Base-by-base conservation (phyloP, 345 rosid genomes). In the Raphanus raphanistrum region DNA sequence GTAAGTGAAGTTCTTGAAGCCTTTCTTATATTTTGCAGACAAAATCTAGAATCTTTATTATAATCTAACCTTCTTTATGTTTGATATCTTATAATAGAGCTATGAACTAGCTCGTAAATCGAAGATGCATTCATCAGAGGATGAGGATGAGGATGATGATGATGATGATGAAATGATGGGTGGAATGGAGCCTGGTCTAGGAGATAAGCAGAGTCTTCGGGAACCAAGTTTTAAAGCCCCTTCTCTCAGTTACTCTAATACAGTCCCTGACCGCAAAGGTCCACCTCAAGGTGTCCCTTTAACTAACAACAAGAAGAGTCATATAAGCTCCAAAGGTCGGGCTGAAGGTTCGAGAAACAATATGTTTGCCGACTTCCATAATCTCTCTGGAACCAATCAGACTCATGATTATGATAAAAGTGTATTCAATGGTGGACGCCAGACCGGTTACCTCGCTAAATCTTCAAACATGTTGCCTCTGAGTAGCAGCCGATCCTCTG, bases 1-100 rank as follows among this genome's bases (percentile, higher is more conserved):
- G 98, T 94, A 85, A 86, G 97, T 84, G 80, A 64, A 63, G 6
- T 72, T 82, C 45, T 61, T 52, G 57, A 70, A 73, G 61, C 81
- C 81, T 70, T 36, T 84, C 50, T 35, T 54, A 21, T 21, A 21
- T 1, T 21, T 21, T 21, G 21, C 21, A 21, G 21, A 21, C 21
- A 21, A 21, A 21, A 21, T 0, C 21, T 21, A 21, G 21, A 21
- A 21, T 21, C 21, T 21, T 21, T 21, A 21, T 21, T 21, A 21
- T 21, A 21, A 21, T 21, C 21, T 67, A 59, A 73, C 55, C 10
- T 2, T 25, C 66, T 73, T 62, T 26, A 15, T 62, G 55, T 79
- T 71, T 73, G 66, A 48, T 78, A 35, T 52, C 81, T 66, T 82
- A 50, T 84, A 89, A 59, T 84, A 90, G 97, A 81, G 79, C 78